phyloP scores from a whole-genome alignment of 257 asterid genomes.

The Pogostemon cablin region DNA sequence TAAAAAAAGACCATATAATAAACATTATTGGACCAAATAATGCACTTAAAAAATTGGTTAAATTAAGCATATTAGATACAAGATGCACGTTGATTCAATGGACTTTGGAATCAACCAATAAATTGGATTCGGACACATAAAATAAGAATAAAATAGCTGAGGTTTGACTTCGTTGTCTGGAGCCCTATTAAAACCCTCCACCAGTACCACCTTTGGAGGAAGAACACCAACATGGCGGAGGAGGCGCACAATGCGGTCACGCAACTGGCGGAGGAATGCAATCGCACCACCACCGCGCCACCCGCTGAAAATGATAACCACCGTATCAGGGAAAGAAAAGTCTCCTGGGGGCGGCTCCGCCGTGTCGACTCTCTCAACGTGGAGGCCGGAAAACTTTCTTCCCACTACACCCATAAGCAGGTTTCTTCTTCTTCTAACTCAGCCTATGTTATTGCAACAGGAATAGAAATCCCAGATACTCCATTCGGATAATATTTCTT shows the following conservation, averaged over 20 bases:
- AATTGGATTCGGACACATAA: not conserved
- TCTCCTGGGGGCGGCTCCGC: slow-evolving; percentile 45
- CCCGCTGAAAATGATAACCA: not conserved
- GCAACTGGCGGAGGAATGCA: slow-evolving; percentile 25
- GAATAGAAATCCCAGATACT: too few relatives aligned
- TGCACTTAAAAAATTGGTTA: slow-evolving; percentile 16
- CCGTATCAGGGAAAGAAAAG: slow-evolving; percentile 28
- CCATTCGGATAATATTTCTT: not conserved
- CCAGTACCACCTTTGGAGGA: not conserved
- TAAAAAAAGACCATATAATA: too few relatives aligned
- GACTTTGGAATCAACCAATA: slow-evolving; percentile 8
- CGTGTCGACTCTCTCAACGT: slow-evolving; percentile 50
- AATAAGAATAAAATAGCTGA: not conserved
- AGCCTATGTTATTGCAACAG: too few relatives aligned
- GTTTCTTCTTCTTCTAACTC: not conserved
- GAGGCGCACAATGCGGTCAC: not conserved
- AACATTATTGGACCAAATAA: slow-evolving; percentile 21
- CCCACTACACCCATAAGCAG: slow-evolving; percentile 40
- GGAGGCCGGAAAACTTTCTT: slow-evolving; percentile 48
- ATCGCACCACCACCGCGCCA: not conserved
- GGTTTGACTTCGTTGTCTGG: slow-evolving; percentile 1
- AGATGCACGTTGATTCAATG: slow-evolving; percentile 25
- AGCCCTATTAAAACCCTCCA: slow-evolving; percentile 25
- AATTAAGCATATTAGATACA: not conserved
- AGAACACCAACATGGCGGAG: slow-evolving; percentile 30